Percentiles rank a stretch among this genome's conserved stretches.
phyloP scores from a whole-genome alignment of 805 yeast genomes.

The Lipomyces anomalus region DNA sequence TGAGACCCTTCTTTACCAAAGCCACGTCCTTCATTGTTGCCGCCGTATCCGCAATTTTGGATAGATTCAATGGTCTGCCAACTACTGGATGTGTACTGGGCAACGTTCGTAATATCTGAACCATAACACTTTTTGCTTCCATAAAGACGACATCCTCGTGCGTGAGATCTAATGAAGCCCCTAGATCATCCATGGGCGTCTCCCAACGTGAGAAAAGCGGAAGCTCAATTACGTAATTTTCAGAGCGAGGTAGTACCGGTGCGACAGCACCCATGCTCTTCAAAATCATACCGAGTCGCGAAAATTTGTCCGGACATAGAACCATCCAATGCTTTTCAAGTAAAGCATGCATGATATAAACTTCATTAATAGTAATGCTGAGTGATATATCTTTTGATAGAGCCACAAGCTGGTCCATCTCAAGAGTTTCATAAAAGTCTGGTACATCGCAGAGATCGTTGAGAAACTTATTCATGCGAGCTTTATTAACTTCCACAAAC shows the following conservation, averaged over 20 bases:
- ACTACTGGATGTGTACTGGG: slow-evolving; percentile 28
- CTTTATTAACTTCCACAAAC: slow-evolving; percentile 30
- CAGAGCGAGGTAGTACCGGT: slow-evolving; percentile 28
- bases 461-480: slow-evolving; percentile 32
- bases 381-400: slow-evolving; percentile 32
- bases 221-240: slow-evolving; percentile 31
- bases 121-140: slow-evolving; percentile 34
- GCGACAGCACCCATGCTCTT: slow-evolving; percentile 32
- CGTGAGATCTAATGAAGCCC: slow-evolving; percentile 26
- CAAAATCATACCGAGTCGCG: slow-evolving; percentile 28
- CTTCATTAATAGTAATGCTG: slow-evolving; percentile 34
- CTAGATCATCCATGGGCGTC: slow-evolving; percentile 29
- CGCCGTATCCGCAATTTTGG: slow-evolving; percentile 32
- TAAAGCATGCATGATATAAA: slow-evolving; percentile 34
- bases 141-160: slow-evolving; percentile 33
- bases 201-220: slow-evolving; percentile 34
- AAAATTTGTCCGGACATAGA: slow-evolving; percentile 11
- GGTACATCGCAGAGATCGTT: slow-evolving; percentile 37
- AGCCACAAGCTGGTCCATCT: slow-evolving; percentile 38
- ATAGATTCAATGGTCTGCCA: slow-evolving; percentile 29
- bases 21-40: slow-evolving; percentile 29
- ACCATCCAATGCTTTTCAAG: slow-evolving; percentile 30
- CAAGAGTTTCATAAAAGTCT: slow-evolving; percentile 37
- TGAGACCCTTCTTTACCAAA: slow-evolving; percentile 32
- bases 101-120: slow-evolving; percentile 34